Base-by-base conservation (phyloP, 768 basidiomycete species). In the Psilocybe subaeruginosa region DNA sequence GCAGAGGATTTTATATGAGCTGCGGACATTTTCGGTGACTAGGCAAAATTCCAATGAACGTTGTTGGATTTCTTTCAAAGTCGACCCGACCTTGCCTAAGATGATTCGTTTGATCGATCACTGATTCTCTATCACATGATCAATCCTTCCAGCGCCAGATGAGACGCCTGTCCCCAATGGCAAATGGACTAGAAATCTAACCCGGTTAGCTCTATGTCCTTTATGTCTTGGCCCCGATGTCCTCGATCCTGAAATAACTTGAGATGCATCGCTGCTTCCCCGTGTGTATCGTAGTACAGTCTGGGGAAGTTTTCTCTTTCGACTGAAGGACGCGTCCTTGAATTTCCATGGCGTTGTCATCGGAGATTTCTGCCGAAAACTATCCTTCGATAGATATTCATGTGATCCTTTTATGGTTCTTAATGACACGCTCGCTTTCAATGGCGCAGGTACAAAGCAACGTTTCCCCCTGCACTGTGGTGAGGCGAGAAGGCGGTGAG, bases 1-100 rank as follows among this genome's bases (percentile, higher is more conserved):
- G 61, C 63, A 14, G 64, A 29, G 11, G 70, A 66, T 73, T 79
- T 78, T 78, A 76, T 77, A 73, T 59, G 43, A 52, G 63, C 46
- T 49, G 59, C 63, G 61, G 68, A 61, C 71, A 71, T 73, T 63
- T 58, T 61, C 49, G 53, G 39, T 58, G 23, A 56, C 37, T 56
- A 29, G 63, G 46, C 43, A 47, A 43, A 41, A 59, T 57, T 54
- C 49, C 53, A 64, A 60, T 64, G 52, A 56, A 58, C 49, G 57
- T 61, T 61, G 60, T 51, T 64, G 52, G 63, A 41, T 64, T 58
- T 64, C 63, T 60, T 64, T 58, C 63, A 64, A 64, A 64, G 49
- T 56, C 59, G 53, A 48, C 51, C 37, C 53, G 33, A 54, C 33
- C 37, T 14, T 27, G n/a, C 23, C 51, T 54, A 54, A 30, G 33